These are phyloP conservation scores for Actinomortierella wolfii DNA, from an alignment of 371 early-diverging fungal species.

Conservation along the genomic window DNA sequence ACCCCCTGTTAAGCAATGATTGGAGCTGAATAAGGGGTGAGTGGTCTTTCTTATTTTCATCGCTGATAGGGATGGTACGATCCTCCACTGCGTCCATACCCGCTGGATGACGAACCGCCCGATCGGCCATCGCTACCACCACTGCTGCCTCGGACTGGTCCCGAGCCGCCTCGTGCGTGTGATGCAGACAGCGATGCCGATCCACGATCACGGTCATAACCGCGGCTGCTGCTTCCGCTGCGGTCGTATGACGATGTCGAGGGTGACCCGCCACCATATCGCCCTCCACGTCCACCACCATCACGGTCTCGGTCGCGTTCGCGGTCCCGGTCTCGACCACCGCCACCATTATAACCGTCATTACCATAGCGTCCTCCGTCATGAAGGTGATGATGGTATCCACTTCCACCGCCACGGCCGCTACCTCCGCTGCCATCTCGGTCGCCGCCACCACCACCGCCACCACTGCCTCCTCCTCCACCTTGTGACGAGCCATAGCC, in stretches of 20 bases:
- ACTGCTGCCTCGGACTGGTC: constrained; percentile 6
- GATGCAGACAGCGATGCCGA: constrained; percentile 5
- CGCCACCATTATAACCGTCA: constrained; percentile 13
- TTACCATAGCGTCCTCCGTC: constrained; percentile 11
- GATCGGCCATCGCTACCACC: constrained; percentile 19
- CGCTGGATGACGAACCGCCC: constrained; percentile 17
- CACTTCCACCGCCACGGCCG: constrained; percentile 38
- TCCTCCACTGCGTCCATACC: constrained; percentile 30
- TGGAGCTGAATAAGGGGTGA: no score
- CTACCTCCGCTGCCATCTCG: constrained; percentile 37
- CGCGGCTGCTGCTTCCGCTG: constrained; percentile 6
- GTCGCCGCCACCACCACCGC: constrained; percentile 26
- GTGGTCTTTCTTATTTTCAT: neutral
- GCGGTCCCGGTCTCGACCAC: neutral
- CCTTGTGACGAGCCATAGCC: constrained; percentile 14
- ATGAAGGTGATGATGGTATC: constrained; percentile 9
- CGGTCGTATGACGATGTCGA: no score
- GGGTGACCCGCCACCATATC: no score
- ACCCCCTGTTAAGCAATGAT: no score
- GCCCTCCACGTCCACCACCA: no score
- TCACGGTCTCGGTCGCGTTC: no score
- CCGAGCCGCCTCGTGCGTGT: neutral
- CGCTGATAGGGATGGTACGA: constrained; percentile 46
- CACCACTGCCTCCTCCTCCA: constrained; percentile 8
- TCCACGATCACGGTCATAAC: constrained; percentile 9